Base-by-base conservation (phyloP, 345 rosid species). In the Pseudoturritis turrita region DNA sequence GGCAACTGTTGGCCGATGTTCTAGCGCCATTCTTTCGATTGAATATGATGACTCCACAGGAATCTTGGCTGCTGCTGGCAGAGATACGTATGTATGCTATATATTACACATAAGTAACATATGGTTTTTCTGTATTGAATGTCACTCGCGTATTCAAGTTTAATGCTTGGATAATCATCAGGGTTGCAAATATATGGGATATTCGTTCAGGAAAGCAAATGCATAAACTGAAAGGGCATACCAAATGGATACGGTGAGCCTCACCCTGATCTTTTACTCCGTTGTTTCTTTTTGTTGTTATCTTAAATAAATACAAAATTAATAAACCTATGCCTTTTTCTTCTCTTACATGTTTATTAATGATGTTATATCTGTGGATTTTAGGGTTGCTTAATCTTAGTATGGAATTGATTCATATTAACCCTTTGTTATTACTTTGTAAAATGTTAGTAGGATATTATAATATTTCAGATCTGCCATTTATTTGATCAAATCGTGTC, bases 41-140 rank as follows among this genome's bases (percentile, higher is more conserved):
- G 99, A 96, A 78, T 96, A 96, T 77, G 98, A 96, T 76, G 99
- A 96, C 71, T 88, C 98, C 74, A 87, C 86, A 57, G 98, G 99
- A 78, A 88, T 96, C 71, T 62, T 96, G 80, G 97, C 97, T 78
- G 96, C 96, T 81, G 98, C 85, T 70, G 98, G 98, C 65, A 90
- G 99, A 89, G 97, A 96, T 37, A 90, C 88, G 99, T 96, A 92
- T 43, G 96, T 78, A 75, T 31, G 29, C 66, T 64, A 43, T 50
- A 43, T 50, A 33, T 57, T 19, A 45, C 52, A 10, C 22, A 37
- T 14, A 47, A 61, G 59, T 55, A n/a, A 15, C 22, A 36, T 36
- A 53, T 53, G 36, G n/a, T 35, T 23, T 62, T 46, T 3, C 31
- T 55, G 44, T 58, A 44, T 36, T 46, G 2, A 61, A 63, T 63